Evolutionary conservation across 164 flowering plant species (phyloP).

Genomic region (Stephania cephalantha): DNA sequence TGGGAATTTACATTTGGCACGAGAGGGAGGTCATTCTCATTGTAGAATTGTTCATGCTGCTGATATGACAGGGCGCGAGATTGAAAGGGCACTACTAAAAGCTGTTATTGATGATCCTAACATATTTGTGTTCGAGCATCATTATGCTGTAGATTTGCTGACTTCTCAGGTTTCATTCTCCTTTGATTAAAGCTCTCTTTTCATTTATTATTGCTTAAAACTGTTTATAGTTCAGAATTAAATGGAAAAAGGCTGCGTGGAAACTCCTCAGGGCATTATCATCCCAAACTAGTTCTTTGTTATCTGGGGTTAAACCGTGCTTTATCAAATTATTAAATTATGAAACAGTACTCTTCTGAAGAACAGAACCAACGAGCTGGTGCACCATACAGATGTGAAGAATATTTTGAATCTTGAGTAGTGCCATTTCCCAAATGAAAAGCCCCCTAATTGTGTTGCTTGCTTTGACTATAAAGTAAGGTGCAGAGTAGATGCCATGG

Average conservation of each 20-base stretch:
- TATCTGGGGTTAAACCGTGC: background rate
- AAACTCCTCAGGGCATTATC: too few relatives aligned
- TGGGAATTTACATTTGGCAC: conserved; percentile 90
- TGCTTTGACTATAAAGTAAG: too few relatives aligned
- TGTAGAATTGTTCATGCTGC: conserved; percentile 94
- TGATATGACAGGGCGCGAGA: conserved; percentile 98
- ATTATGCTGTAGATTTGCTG: conserved; percentile 88
- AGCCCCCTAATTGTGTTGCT: background rate
- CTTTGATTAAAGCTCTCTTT: background rate
- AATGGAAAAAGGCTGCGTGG: too few relatives aligned
- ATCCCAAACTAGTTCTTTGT: background rate
- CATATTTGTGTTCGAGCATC: conserved; percentile 73
- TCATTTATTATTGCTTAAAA: background rate
- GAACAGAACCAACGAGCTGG: background rate
- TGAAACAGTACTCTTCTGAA: background rate
- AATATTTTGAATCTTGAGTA: background rate
- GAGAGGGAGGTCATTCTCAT: conserved; percentile 98
- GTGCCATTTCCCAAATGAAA: background rate
- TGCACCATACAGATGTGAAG: background rate
- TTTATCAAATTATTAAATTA: background rate
- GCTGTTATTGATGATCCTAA: conserved; percentile 75
- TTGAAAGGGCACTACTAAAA: conserved; percentile 80
- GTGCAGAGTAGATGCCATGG: background rate
- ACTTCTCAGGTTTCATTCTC: conserved; percentile 63
- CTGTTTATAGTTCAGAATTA: background rate